Conservation (phyloP, 31 red algal genomes). For the Bonnemaisonia californica region DNA sequence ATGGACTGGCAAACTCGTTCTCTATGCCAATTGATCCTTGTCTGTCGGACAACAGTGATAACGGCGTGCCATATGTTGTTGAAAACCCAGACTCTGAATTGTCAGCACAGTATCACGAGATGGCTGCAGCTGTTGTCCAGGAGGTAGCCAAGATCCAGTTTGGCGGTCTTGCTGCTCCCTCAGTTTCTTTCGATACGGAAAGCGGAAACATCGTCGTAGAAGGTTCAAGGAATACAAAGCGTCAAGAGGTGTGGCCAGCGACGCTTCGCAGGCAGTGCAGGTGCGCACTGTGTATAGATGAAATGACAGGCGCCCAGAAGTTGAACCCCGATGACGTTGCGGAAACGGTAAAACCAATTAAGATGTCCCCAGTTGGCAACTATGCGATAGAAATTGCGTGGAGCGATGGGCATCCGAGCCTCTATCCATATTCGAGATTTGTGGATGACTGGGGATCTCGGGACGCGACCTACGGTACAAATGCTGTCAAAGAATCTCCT, state of each 20-base stretch:
- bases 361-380: slow-evolving; percentile 86
- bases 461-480: not conserved
- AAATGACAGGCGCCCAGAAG: slow-evolving; percentile 77
- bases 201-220: slow-evolving; percentile 52
- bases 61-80: slow-evolving; percentile 82
- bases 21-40: slow-evolving; percentile 85
- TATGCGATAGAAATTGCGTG: slow-evolving; percentile 90
- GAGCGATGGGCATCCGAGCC: slow-evolving; percentile 93
- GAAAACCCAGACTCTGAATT: slow-evolving; percentile 45
- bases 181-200: slow-evolving; percentile 68
- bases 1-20: slow-evolving; percentile 81
- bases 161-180: slow-evolving; percentile 61
- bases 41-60: slow-evolving; percentile 78
- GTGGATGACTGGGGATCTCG: slow-evolving; percentile 53
- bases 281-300: slow-evolving; percentile 96
- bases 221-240: not conserved
- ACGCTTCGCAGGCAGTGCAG: slow-evolving; percentile 81
- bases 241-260: slow-evolving; percentile 69
- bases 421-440: slow-evolving; percentile 88
- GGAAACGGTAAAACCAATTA: slow-evolving; percentile 58
- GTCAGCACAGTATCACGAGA: slow-evolving; percentile 49
- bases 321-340: slow-evolving; percentile 55
- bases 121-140: slow-evolving; percentile 79
- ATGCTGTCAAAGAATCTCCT: not conserved
- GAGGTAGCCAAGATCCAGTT: slow-evolving; percentile 85